These are phyloP conservation scores for Phaeosphaeriaceae sp. DNA, from an alignment of 2,329 filamentous ascomycete species.

Conservation along the genomic window DNA sequence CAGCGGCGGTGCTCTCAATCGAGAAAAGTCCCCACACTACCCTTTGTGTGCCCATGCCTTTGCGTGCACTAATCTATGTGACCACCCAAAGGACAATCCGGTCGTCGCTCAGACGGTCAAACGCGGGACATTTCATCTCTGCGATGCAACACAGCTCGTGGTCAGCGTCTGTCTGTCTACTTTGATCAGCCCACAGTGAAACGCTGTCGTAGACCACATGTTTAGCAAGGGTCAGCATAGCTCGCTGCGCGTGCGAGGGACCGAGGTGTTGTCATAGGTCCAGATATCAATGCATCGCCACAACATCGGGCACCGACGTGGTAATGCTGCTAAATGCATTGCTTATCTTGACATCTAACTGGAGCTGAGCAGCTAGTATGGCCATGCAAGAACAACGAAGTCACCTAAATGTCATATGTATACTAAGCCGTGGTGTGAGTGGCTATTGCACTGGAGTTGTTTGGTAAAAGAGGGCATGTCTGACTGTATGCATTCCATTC, in stretches of 20 bases:
- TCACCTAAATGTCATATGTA: neutral
- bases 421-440: neutral
- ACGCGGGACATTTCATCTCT: constrained; percentile 19
- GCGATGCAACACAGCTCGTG: constrained; percentile 42
- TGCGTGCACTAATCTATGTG: constrained; percentile 37
- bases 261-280: constrained; percentile 3
- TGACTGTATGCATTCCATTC: constrained; percentile 10
- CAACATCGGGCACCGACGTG: constrained; percentile 24
- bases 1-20: constrained; percentile 22
- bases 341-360: constrained; percentile 23
- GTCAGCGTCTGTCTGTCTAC: constrained; percentile 5
- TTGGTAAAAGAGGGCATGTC: constrained; percentile 4
- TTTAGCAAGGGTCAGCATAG: constrained; percentile 15
- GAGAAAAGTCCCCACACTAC: constrained; percentile 15
- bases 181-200: constrained; percentile 10
- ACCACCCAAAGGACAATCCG: constrained; percentile 38
- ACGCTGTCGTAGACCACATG: constrained; percentile 3
- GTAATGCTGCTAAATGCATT: constrained; percentile 17
- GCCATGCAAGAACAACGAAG: constrained; percentile 3
- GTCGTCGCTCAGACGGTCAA: constrained; percentile 27
- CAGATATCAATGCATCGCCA: constrained; percentile 21
- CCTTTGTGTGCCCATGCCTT: constrained; percentile 25
- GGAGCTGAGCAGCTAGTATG: constrained; percentile 18
- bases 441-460: neutral
- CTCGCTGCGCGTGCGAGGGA: constrained; percentile 28